phyloP scores from a whole-genome alignment of 2,329 filamentous ascomycete genomes.

The Endothia cerciana region DNA sequence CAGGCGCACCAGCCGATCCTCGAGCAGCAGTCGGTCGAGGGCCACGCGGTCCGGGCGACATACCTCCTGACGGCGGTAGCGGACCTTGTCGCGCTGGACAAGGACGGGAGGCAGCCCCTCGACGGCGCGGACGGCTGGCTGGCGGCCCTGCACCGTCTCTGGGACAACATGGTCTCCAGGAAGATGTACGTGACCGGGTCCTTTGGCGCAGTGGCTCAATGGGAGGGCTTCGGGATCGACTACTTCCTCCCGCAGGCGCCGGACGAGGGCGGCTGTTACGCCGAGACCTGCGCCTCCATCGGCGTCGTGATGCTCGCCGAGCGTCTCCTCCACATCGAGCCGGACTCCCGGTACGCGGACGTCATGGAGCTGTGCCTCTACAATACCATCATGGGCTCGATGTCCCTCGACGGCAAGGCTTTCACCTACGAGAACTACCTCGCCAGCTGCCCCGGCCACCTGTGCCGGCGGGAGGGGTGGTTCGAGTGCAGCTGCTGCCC shows the following conservation, averaged over 20 bases:
- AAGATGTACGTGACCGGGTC: conserved; percentile 68
- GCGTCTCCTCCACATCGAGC: conserved; percentile 55
- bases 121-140: conserved; percentile 38
- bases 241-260: conserved; percentile 62
- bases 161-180: conserved; percentile 62
- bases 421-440: conserved; percentile 68
- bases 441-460: conserved; percentile 54
- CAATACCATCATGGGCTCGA: conserved; percentile 62
- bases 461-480: conserved; percentile 58
- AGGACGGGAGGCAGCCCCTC: conserved; percentile 33
- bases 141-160: conserved; percentile 51
- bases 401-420: conserved; percentile 57
- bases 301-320: conserved; percentile 65
- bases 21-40: conserved; percentile 58
- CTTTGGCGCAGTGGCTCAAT: conserved; percentile 60
- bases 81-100: conserved; percentile 52
- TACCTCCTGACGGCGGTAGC: conserved; percentile 63
- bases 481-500: conserved; percentile 65
- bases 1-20: conserved; percentile 60
- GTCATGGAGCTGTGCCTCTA: conserved; percentile 65
- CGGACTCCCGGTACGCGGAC: conserved; percentile 58
- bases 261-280: conserved; percentile 65
- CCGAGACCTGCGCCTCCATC: conserved; percentile 64
- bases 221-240: conserved; percentile 63
- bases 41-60: conserved; percentile 63